These are phyloP conservation scores for Eucalyptus virginea DNA, from an alignment of 345 rosid genomes.

Conservation along the genomic window DNA sequence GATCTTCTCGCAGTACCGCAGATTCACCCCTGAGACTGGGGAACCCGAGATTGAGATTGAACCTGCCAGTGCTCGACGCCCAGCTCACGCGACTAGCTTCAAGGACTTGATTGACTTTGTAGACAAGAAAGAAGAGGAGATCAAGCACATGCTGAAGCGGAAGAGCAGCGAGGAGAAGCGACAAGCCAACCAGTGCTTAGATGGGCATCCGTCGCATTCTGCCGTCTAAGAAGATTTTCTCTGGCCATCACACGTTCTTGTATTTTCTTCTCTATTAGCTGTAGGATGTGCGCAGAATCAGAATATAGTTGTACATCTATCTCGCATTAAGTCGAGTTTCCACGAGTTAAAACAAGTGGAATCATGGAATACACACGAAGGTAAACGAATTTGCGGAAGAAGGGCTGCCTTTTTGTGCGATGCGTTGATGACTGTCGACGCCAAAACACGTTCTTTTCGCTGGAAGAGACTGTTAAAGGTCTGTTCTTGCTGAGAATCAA, in stretches of 20 bases:
- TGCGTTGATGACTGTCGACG: not conserved
- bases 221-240: conserved; percentile 1
- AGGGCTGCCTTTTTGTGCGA: not conserved
- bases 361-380: not conserved
- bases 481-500: not conserved
- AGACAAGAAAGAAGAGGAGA: conserved; percentile 9
- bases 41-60: conserved; percentile 33
- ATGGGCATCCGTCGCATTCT: conserved; percentile 4
- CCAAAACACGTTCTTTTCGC: not conserved
- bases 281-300: not conserved
- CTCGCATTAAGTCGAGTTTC: not conserved
- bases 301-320: not conserved
- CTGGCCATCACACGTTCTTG: not conserved
- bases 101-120: conserved; percentile 3
- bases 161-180: conserved; percentile 19
- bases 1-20: conserved; percentile 44
- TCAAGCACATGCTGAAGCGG: conserved; percentile 34
- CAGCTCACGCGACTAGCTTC: not conserved
- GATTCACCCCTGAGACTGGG: conserved; percentile 29
- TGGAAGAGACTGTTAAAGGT: not conserved
- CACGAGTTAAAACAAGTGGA: not conserved
- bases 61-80: not conserved
- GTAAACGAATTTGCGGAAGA: not conserved
- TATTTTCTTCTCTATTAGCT: not conserved
- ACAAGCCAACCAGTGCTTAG: conserved; percentile 21